Evolutionary conservation across 768 basidiomycete genomes (phyloP).

Genomic region (Xerocomellus intermedius): DNA sequence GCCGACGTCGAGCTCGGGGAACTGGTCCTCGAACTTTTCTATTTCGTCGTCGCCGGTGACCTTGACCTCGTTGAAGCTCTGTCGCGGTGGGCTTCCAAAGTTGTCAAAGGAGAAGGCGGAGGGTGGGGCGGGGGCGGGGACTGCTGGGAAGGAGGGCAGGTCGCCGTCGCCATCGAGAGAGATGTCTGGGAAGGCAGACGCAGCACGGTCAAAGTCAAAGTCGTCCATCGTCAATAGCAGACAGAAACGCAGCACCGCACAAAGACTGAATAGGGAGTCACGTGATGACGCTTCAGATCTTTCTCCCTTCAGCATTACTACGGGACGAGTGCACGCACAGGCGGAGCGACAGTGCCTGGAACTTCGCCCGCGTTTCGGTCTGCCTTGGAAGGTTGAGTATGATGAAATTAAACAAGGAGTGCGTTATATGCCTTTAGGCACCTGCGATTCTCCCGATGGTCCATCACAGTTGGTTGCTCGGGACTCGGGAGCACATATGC

Average conservation of each 20-base stretch:
- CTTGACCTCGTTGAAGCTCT: conserved; percentile 55
- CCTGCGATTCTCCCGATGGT: no score
- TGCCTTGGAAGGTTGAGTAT: no score
- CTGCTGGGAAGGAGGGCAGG: conserved; percentile 42
- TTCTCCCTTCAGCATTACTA: no score
- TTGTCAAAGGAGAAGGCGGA: conserved; percentile 64
- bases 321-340: no score
- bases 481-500: no score
- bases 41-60: conserved; percentile 86
- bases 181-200: conserved; percentile 83
- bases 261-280: no score
- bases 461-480: no score
- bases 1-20: conserved; percentile 71
- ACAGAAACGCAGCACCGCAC: neutral
- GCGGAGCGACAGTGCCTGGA: no score
- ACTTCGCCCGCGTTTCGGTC: no score
- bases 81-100: conserved; percentile 51
- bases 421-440: no score
- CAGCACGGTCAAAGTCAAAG: conserved; percentile 81
- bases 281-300: no score
- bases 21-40: conserved; percentile 81
- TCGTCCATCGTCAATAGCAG: conserved; percentile 33
- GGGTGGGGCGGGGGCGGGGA: conserved; percentile 25
- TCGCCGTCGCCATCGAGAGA: conserved; percentile 66
- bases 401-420: no score